A percentile compares a stretch with the other conserved stretches of the same genome.
These are phyloP conservation scores for Penicillium sclerotiorum DNA, from an alignment of 2,329 filamentous ascomycete genomes.

Conservation along the genomic window DNA sequence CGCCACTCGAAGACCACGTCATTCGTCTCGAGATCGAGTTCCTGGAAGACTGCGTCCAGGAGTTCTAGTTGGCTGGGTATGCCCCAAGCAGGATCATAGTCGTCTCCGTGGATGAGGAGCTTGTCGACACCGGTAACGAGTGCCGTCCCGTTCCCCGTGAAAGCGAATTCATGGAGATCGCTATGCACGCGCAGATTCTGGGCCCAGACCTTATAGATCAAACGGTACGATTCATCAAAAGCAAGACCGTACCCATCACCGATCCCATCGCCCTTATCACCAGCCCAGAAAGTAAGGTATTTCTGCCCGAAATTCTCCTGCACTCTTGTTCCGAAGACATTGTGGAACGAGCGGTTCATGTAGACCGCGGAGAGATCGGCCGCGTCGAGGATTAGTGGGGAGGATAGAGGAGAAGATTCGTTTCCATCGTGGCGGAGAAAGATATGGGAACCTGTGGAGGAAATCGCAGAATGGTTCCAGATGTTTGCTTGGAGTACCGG, in stretches of 20 bases:
- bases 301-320: slow-evolving; percentile 5
- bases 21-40: slow-evolving; percentile 11
- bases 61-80: neutral
- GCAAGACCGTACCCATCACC: slow-evolving; percentile 11
- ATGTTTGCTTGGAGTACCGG: slow-evolving; percentile 12
- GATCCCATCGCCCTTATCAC: slow-evolving; percentile 11
- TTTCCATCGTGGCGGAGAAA: slow-evolving; percentile 15
- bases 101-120: neutral
- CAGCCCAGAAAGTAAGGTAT: slow-evolving; percentile 11
- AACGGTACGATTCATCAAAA: slow-evolving; percentile 7
- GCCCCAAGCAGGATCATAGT: neutral
- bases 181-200: slow-evolving; percentile 12
- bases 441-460: slow-evolving; percentile 9
- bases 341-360: slow-evolving; percentile 12
- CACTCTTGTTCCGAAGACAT: slow-evolving; percentile 12
- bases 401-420: slow-evolving; percentile 7
- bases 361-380: slow-evolving; percentile 12
- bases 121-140: slow-evolving; percentile 7
- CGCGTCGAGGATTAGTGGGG: slow-evolving; percentile 11
- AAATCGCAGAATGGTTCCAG: slow-evolving; percentile 9
- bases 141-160: slow-evolving; percentile 6
- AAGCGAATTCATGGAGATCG: slow-evolving; percentile 11
- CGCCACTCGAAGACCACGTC: slow-evolving; percentile 10
- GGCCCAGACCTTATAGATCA: slow-evolving; percentile 9
- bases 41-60: slow-evolving; percentile 6